A percentile compares a stretch with the other conserved stretches of the same genome.
These are phyloP conservation scores for Malassezia nana DNA, from an alignment of 1,284 basidiomycete species.

Conservation along the genomic window DNA sequence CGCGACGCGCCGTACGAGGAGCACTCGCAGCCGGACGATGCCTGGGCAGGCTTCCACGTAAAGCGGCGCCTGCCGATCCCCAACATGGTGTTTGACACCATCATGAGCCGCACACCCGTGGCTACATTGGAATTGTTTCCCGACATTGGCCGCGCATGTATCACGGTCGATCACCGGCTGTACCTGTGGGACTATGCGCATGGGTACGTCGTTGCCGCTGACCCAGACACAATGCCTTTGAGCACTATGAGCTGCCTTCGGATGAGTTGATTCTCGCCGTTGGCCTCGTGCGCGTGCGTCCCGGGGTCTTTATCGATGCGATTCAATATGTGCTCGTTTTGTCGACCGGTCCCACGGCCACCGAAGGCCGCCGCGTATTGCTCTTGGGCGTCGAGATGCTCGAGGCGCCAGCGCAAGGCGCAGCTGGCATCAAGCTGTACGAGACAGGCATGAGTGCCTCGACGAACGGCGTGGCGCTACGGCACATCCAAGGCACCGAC, in stretches of 20 bases:
- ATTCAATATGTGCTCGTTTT: conserved; percentile 82
- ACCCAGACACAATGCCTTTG: conserved; percentile 62
- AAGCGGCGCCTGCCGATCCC: conserved; percentile 34
- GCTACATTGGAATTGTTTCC: conserved; percentile 64
- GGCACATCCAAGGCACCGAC: conserved; percentile 65
- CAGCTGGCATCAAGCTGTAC: conserved; percentile 73
- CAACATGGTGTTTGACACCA: conserved; percentile 32
- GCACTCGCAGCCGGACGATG: conserved; percentile 26
- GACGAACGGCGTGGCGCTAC: conserved; percentile 65
- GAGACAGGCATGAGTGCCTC: conserved; percentile 73
- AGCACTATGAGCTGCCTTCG: conserved; percentile 80
- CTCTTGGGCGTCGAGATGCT: conserved; percentile 68
- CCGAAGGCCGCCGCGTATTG: conserved; percentile 60
- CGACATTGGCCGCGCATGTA: conserved; percentile 89
- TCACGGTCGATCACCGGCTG: conserved; percentile 84
- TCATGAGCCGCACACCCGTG: conserved; percentile 30
- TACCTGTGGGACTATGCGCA: conserved; percentile 95
- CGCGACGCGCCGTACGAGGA: conserved; percentile 37
- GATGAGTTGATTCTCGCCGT: conserved; percentile 66
- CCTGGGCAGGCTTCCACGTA: conserved; percentile 34
- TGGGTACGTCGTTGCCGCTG: conserved; percentile 56
- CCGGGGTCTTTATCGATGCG: conserved; percentile 77
- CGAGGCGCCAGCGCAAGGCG: conserved; percentile 27
- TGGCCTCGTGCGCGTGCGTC: conserved; percentile 43
- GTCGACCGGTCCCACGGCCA: conserved; percentile 55